Evolutionary conservation across 1,139 yeast genomes (phyloP).

Genomic region (Nakaseomyces delphensis): DNA sequence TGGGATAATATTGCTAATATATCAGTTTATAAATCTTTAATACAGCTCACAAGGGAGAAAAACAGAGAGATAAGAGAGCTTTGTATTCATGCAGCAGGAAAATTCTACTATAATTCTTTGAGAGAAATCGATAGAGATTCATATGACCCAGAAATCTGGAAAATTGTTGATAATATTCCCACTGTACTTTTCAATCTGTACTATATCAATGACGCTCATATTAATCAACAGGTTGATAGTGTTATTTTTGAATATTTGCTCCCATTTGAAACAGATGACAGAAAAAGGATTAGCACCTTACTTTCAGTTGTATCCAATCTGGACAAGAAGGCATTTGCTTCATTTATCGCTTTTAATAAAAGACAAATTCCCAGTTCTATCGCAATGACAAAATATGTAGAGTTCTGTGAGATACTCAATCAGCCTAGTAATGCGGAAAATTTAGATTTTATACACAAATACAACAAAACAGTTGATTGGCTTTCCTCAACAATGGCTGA

Average conservation of each 20-base stretch:
- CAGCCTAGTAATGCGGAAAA: slow-evolving; percentile 19
- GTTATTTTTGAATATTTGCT: slow-evolving; percentile 52
- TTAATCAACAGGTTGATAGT: slow-evolving; percentile 61
- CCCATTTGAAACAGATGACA: slow-evolving; percentile 43
- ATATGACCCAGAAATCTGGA: slow-evolving; percentile 32
- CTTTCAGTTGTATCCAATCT: slow-evolving; percentile 42
- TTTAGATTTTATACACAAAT: slow-evolving; percentile 30
- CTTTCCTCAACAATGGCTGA: slow-evolving; percentile 50
- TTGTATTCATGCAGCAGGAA: slow-evolving; percentile 49
- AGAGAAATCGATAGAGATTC: slow-evolving; percentile 16
- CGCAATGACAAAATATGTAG: slow-evolving; percentile 32
- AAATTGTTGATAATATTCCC: slow-evolving; percentile 52
- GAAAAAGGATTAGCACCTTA: slow-evolving; percentile 46
- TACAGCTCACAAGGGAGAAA: slow-evolving; percentile 63
- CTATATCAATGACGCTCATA: slow-evolving; percentile 64
- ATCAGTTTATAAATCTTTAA: slow-evolving; percentile 45
- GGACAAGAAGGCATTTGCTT: slow-evolving; percentile 49
- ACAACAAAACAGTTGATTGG: slow-evolving; percentile 59
- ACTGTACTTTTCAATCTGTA: slow-evolving; percentile 55
- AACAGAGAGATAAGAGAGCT: slow-evolving; percentile 55
- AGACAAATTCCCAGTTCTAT: slow-evolving; percentile 55
- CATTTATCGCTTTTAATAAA: slow-evolving; percentile 59
- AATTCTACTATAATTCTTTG: slow-evolving; percentile 37
- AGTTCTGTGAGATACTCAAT: slow-evolving; percentile 31
- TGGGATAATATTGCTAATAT: slow-evolving; percentile 40